These are phyloP conservation scores for Metschnikowia matae DNA, from an alignment of 805 yeast genomes.

Conservation along the genomic window DNA sequence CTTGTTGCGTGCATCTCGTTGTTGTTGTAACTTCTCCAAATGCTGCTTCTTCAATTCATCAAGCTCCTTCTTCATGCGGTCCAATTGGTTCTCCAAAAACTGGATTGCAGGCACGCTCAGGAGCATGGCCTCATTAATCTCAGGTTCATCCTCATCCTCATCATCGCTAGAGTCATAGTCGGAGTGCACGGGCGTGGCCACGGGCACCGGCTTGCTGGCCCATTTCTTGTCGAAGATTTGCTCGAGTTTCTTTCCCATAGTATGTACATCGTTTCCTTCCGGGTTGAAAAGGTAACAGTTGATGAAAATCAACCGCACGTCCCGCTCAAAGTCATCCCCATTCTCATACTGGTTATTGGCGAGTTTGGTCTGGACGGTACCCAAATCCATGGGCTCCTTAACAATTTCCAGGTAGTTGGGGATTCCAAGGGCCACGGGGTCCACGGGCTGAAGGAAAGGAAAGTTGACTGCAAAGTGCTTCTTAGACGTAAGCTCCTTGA, in stretches of 20 bases:
- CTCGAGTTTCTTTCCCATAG: constrained; percentile 92
- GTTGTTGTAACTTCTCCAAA: constrained; percentile 60
- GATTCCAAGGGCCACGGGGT: constrained; percentile 87
- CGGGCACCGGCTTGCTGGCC: constrained; percentile 59
- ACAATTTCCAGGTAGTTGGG: constrained; percentile 86
- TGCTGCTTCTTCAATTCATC: constrained; percentile 78
- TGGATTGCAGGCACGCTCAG: constrained; percentile 87
- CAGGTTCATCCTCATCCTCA: constrained; percentile 54
- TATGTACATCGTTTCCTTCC: constrained; percentile 92
- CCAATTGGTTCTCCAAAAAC: constrained; percentile 80
- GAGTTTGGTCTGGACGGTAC: constrained; percentile 75
- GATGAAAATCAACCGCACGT: constrained; percentile 75
- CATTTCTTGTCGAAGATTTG: constrained; percentile 82
- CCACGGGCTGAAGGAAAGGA: constrained; percentile 92
- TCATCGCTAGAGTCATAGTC: constrained; percentile 39
- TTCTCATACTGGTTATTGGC: constrained; percentile 84
- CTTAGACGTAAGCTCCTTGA: constrained; percentile 78
- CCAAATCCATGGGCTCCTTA: constrained; percentile 92
- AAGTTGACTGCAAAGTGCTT: constrained; percentile 81
- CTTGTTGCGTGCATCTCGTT: constrained; percentile 50
- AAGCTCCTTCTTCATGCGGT: constrained; percentile 80
- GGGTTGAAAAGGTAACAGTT: constrained; percentile 94
- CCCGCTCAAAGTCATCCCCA: constrained; percentile 82
- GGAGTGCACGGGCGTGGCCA: constrained; percentile 67
- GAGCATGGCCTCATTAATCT: constrained; percentile 47